Base-by-base conservation (phyloP, 352 stramenopile genomes). In the Thraustochytrium sp. region DNA sequence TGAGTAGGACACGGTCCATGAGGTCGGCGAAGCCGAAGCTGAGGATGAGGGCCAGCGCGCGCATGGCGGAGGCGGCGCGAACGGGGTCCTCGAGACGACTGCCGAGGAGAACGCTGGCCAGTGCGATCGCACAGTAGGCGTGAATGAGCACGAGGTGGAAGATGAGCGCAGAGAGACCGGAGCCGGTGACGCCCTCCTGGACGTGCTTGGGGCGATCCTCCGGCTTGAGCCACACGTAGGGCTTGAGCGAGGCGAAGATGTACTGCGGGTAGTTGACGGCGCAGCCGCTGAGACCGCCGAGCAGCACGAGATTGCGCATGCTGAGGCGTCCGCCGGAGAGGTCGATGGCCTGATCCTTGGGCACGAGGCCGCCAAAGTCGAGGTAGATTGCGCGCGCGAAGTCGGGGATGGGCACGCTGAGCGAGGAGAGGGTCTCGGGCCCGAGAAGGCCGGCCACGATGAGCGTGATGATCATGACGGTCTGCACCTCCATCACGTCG, bases 401-500 rank as follows among this genome's bases (percentile, higher is more conserved):
- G 23, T 80, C 68, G 23, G 68, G 68, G 0, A 80, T 13, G 8
- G 68, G 68, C 18, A 80, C 9, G 2, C 36, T 46, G 11, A 75
- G 23, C 8, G 44, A 40, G 42, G 5, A 36, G 53, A 80, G 40
- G 13, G 40, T 9, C n/a, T 80, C 68, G 5, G 68, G 31, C 34
- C 68, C 68, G 34, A 80, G 76, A 34, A 64, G n/a, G 2, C 44
- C 68, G 63, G 68, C 68, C 18, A 44, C 53, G 38, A 61, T 29
- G n/a, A 80, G 40, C 11, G 51, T 64, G 18, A 64, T 34, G 31
- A 80, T 80, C 68, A 80, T 80, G 8, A 31, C 37, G 21, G 68
- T 80, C 31, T 80, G 42, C 3, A 84, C 18, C 44, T 85, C 80
- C 56, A 82, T 74, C 3, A 84, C 65, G 44, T 85, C 80, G 36